A percentile compares a stretch with the other conserved stretches of the same genome.
These are phyloP conservation scores for Paramecium bursaria DNA, from an alignment of 73 alveolate species.

Conservation along the genomic window DNA sequence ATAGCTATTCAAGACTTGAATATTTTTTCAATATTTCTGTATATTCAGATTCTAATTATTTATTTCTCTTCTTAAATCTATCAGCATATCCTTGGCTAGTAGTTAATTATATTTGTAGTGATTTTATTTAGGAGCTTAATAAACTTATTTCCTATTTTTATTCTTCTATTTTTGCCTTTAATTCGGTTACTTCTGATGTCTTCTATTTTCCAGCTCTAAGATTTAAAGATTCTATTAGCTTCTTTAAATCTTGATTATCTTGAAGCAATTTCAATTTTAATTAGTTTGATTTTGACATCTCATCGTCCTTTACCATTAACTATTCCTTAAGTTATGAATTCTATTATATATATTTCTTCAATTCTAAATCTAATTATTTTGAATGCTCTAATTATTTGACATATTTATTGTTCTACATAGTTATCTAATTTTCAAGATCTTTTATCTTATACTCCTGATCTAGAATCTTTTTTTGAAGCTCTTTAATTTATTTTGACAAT, in stretches of 20 bases:
- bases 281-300: neutral
- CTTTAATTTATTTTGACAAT: neutral
- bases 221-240: neutral
- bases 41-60: constrained; percentile 25
- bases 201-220: neutral
- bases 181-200: neutral
- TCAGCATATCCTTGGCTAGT: constrained; percentile 36
- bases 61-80: constrained; percentile 25
- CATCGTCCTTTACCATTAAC: neutral
- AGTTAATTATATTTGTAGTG: constrained; percentile 21
- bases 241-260: constrained; percentile 28
- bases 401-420: neutral
- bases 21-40: constrained; percentile 5
- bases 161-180: neutral
- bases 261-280: neutral
- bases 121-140: neutral
- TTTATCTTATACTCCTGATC: constrained; percentile 12
- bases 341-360: constrained; percentile 2
- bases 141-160: constrained; percentile 23
- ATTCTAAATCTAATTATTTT: constrained; percentile 40
- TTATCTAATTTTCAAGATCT: constrained; percentile 1
- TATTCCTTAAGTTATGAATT: constrained; percentile 5
- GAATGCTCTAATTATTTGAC: constrained; percentile 44
- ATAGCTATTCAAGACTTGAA: neutral
- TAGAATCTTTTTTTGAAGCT: neutral